phyloP scores from a whole-genome alignment of 331 rosid species.

The Pyracantha coccinea region DNA sequence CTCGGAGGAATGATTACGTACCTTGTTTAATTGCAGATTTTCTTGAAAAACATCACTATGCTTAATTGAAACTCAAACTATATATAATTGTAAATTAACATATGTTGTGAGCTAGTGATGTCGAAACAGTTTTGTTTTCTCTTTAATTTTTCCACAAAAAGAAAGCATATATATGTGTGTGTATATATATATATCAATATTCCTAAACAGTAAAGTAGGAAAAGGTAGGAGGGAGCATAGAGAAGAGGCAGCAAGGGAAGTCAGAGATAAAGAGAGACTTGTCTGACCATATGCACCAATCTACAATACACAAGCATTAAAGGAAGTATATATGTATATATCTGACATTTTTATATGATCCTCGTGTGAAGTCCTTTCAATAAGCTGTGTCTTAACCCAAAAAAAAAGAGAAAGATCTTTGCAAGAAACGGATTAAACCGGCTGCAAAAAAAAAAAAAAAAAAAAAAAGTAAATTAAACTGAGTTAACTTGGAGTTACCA shows the following conservation, averaged over 20 bases:
- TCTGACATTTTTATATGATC: constrained; percentile 21
- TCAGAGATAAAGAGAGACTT: constrained; percentile 16
- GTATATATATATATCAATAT: not conserved
- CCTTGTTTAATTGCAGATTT: too few relatives aligned
- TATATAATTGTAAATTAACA: too few relatives aligned
- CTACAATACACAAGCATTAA: constrained; percentile 10
- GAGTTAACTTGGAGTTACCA: constrained; percentile 19
- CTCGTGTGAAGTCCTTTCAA: constrained; percentile 22
- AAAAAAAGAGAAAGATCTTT: too few relatives aligned
- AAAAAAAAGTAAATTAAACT: not conserved
- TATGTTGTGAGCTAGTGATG: not conserved
- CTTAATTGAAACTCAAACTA: too few relatives aligned
- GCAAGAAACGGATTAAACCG: too few relatives aligned
- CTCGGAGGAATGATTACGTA: too few relatives aligned
- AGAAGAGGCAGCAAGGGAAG: constrained; percentile 16
- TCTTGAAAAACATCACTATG: too few relatives aligned
- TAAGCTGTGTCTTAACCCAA: too few relatives aligned
- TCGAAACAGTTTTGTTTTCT: not conserved
- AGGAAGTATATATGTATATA: not conserved
- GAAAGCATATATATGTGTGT: not conserved
- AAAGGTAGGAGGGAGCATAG: constrained; percentile 21
- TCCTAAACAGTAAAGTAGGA: constrained; percentile 30
- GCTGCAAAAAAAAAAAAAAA: not conserved
- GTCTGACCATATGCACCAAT: constrained; percentile 6
- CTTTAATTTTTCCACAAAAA: not conserved